phyloP scores from a whole-genome alignment of 805 yeast genomes.

The Candida hungchunana region DNA sequence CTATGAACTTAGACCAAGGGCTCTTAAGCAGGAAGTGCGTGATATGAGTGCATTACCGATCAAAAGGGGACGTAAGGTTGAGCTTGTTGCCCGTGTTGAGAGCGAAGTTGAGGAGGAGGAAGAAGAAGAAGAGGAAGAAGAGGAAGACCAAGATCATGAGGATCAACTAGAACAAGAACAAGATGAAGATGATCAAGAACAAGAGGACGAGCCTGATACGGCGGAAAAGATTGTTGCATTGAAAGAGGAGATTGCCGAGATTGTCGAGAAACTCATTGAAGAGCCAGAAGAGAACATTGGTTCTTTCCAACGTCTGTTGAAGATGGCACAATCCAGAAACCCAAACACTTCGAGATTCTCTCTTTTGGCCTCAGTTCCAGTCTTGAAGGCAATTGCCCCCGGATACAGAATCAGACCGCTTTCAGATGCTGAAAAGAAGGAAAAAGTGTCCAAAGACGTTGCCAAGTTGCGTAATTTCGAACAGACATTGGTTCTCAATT shows the following conservation, averaged over 20 bases:
- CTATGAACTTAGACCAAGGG: slow-evolving; percentile 72
- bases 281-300: slow-evolving; percentile 84
- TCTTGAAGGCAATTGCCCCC: slow-evolving; percentile 82
- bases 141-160: slow-evolving; percentile 15
- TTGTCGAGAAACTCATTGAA: slow-evolving; percentile 74
- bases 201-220: slow-evolving; percentile 38
- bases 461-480: slow-evolving; percentile 75
- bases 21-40: slow-evolving; percentile 39
- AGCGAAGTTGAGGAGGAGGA: slow-evolving; percentile 26
- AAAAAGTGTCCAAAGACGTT: slow-evolving; percentile 80
- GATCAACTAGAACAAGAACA: slow-evolving; percentile 26
- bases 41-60: slow-evolving; percentile 76
- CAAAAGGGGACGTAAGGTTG: slow-evolving; percentile 69
- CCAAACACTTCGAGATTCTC: slow-evolving; percentile 66
- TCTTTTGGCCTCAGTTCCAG: slow-evolving; percentile 74
- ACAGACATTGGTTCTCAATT: slow-evolving; percentile 66
- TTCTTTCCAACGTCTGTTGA: slow-evolving; percentile 59
- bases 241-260: slow-evolving; percentile 79
- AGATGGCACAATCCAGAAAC: slow-evolving; percentile 66
- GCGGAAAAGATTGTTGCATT: slow-evolving; percentile 53
- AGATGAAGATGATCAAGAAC: slow-evolving; percentile 23
- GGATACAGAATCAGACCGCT: slow-evolving; percentile 82
- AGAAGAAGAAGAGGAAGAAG: slow-evolving; percentile 24
- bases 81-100: slow-evolving; percentile 46
- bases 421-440: slow-evolving; percentile 74